Evolutionary conservation across 2,329 filamentous ascomycete species (phyloP).

Genomic region (Colletotrichum sp.): DNA sequence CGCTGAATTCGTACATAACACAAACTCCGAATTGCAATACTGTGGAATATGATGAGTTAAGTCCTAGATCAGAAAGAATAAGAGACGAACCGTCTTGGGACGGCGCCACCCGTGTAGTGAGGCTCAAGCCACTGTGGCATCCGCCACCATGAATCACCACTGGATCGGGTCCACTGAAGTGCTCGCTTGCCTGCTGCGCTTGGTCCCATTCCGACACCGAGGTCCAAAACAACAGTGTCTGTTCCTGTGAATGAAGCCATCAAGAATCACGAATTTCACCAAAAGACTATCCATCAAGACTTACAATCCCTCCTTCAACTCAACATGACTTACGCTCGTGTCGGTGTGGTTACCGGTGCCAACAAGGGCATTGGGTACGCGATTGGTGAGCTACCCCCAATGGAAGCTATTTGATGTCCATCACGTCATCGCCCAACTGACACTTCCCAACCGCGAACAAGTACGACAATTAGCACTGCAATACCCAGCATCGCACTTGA

Average conservation of each 20-base stretch:
- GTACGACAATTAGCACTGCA: slow-evolving; percentile 59
- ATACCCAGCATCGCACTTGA: slow-evolving; percentile 53
- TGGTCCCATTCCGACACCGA: background rate
- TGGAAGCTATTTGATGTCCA: background rate
- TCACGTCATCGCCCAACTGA: background rate
- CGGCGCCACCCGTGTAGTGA: background rate
- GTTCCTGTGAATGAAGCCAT: background rate
- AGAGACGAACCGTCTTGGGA: background rate
- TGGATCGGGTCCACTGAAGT: background rate
- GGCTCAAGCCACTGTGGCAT: background rate
- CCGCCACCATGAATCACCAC: background rate
- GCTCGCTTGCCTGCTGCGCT: background rate
- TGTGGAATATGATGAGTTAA: background rate
- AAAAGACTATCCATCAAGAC: background rate
- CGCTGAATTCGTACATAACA: background rate
- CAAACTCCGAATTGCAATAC: background rate
- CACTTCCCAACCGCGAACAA: slow-evolving; percentile 19
- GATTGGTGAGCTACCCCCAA: slow-evolving; percentile 5
- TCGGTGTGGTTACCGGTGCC: slow-evolving; percentile 59
- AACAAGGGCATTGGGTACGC: slow-evolving; percentile 47
- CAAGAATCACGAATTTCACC: background rate
- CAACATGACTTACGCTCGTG: slow-evolving; percentile 32
- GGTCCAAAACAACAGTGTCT: background rate
- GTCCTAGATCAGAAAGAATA: background rate
- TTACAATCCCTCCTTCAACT: background rate